Base-by-base conservation (phyloP, 2,329 filamentous ascomycete genomes). In the Penicillium oxalicum region DNA sequence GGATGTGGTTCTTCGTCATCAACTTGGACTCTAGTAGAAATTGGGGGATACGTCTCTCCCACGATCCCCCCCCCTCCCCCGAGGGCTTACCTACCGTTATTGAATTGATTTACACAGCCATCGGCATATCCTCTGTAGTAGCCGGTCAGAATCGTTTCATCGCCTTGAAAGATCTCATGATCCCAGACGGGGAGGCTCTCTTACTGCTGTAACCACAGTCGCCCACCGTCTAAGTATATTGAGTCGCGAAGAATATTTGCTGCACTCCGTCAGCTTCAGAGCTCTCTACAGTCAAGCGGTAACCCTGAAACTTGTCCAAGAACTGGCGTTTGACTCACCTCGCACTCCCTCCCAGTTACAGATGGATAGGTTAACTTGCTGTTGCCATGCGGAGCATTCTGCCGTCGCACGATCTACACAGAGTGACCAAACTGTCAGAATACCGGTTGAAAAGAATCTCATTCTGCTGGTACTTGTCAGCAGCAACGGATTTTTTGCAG, bases 171-270 rank as follows among this genome's bases (percentile, higher is more conserved):
- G 0, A 13, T 5, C 32, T 29, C 2, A 35, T 28, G 9, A 40
- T 8, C 3, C 18, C 11, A 35, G 27, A 11, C 5, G 5, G 4
- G 7, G 3, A 13, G 7, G 7, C 9, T 9, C 6, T 37, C 48
- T n/a, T 53, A 58, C 56, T 40, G 45, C n/a, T 52, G 43, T 9
- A 52, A 42, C 47, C 44, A 55, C 35, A 55, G 12, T 25, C 29
- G 12, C 5, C 56, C 56, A 18, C 56, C 56, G 29, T 57, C 54
- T 33, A 58, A 26, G 24, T 49, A 58, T 3, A 58, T 41, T 9
- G 39, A 55, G 28, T 58, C 52, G 5, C 46, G 54, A 6, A 57
- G 40, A n/a, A 58, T 13, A 26, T 55, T 58, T n/a, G 51, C 56
- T 58, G 41, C 18, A 7, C 42, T 11, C 39, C 27, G 40, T 27